These are phyloP conservation scores for Dinochytrium kinnereticum DNA, from an alignment of 371 early-diverging fungal species.

Conservation along the genomic window DNA sequence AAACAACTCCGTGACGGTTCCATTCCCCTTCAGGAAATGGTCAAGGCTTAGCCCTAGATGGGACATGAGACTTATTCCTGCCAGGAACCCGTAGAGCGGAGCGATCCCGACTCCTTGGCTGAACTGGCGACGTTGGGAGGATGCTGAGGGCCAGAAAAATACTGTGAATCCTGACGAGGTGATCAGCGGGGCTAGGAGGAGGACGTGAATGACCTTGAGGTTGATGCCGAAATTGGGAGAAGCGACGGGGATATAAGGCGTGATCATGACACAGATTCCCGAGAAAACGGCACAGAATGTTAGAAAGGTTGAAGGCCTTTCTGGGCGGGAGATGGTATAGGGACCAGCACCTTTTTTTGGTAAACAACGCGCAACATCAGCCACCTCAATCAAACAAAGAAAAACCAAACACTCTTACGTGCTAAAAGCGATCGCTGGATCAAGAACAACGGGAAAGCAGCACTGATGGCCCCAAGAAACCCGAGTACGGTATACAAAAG, in stretches of 20 bases:
- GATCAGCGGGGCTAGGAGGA: conserved; percentile 29
- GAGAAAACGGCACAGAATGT: conserved; percentile 20
- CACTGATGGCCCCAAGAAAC: conserved; percentile 41
- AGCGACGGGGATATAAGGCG: conserved; percentile 25
- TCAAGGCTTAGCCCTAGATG: conserved; percentile 13
- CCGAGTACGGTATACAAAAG: conserved; percentile 29
- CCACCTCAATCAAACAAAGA: not conserved
- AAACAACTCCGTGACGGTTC: not conserved
- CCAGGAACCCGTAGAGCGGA: conserved; percentile 30
- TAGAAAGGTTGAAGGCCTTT: conserved; percentile 19
- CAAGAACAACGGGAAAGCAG: conserved; percentile 35
- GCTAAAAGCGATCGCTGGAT: conserved; percentile 24
- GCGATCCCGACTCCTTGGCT: conserved; percentile 2
- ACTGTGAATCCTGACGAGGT: conserved; percentile 20
- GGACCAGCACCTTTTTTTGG: conserved; percentile 14
- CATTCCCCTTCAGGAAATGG: not conserved
- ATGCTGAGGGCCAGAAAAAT: conserved; percentile 10
- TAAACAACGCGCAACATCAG: not conserved
- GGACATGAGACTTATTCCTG: conserved; percentile 23
- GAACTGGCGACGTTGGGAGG: not conserved
- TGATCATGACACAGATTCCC: conserved; percentile 6
- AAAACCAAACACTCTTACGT: conserved; percentile 20
- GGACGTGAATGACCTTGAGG: conserved; percentile 31
- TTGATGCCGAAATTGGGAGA: conserved; percentile 26
- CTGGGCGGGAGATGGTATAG: conserved; percentile 15